Conservation (phyloP, 225 moss, liverwort and hornwort genomes). For the Sphagnum tenellum region DNA sequence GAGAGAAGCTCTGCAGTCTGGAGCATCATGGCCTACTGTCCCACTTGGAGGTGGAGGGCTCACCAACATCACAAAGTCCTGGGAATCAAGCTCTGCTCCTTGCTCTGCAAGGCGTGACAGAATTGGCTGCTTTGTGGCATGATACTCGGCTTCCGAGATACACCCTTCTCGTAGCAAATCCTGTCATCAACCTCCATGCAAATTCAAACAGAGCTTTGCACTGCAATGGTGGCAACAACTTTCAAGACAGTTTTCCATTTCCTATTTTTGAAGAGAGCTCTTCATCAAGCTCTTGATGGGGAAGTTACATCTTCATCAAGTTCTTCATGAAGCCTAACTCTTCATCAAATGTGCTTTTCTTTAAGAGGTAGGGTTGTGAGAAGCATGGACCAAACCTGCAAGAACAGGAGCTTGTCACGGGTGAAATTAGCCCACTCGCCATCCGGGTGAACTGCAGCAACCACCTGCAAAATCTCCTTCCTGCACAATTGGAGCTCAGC, state of each 20-base stretch:
- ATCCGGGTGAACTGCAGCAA: slow-evolving; percentile 28
- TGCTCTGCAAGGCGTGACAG: slow-evolving; percentile 41
- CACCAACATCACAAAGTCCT: slow-evolving; percentile 25
- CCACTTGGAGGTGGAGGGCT: slow-evolving; percentile 7
- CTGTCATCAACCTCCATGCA: slow-evolving; percentile 7
- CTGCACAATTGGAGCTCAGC: slow-evolving; percentile 23
- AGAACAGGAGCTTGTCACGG: slow-evolving; percentile 53
- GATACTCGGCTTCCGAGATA: slow-evolving; percentile 42
- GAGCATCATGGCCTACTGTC: slow-evolving; percentile 4
- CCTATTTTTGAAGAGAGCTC: too few species aligned
- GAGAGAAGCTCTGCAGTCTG: slow-evolving; percentile 4
- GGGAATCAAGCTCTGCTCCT: slow-evolving; percentile 30
- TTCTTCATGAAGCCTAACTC: too few species aligned
- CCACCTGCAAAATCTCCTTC: slow-evolving; percentile 17
- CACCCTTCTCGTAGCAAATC: slow-evolving; percentile 40
- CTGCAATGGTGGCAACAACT: too few species aligned
- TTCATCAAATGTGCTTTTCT: too few species aligned
- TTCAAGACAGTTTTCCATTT: too few species aligned
- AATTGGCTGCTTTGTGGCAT: slow-evolving; percentile 35
- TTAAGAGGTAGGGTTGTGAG: too few species aligned
- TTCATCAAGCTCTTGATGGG: too few species aligned
- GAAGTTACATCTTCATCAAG: too few species aligned
- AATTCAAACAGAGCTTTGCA: too few species aligned
- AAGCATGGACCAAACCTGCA: slow-evolving; percentile 21
- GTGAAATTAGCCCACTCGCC: slow-evolving; percentile 58